A percentile compares a stretch with the other conserved stretches of the same genome.
phyloP scores from a whole-genome alignment of 2,329 filamentous ascomycete genomes.

The Shiraia sp. region DNA sequence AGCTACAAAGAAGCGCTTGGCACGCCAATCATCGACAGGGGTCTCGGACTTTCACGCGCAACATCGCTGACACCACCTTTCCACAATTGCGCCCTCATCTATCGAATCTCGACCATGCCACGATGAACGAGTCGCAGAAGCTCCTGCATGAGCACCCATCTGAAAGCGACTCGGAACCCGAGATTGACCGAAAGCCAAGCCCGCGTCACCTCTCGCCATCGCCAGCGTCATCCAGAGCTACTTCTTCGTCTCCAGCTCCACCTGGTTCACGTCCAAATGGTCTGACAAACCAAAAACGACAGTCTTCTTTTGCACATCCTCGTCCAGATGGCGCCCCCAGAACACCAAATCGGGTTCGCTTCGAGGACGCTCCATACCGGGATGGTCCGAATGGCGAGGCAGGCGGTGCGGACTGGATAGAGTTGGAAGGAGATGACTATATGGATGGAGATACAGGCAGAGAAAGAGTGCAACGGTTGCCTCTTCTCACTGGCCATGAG shows the following conservation, averaged over 20 bases:
- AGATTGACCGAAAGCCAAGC: constrained; percentile 17
- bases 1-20: background rate
- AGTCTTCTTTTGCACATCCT: constrained; percentile 53
- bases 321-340: constrained; percentile 58
- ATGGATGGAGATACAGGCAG: constrained; percentile 47
- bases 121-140: constrained; percentile 45
- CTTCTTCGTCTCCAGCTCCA: constrained; percentile 34
- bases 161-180: constrained; percentile 35
- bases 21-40: constrained; percentile 9
- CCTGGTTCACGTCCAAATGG: constrained; percentile 30
- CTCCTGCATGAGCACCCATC: constrained; percentile 41
- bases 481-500: constrained; percentile 80
- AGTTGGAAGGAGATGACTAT: constrained; percentile 65
- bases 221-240: constrained; percentile 30
- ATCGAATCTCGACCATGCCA: constrained; percentile 35
- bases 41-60: constrained; percentile 7
- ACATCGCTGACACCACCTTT: constrained; percentile 5
- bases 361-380: constrained; percentile 55
- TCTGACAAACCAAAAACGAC: constrained; percentile 30
- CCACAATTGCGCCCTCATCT: constrained; percentile 1
- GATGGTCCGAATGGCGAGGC: constrained; percentile 41
- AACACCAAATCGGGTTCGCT: constrained; percentile 74
- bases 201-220: constrained; percentile 31
- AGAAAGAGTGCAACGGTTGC: constrained; percentile 59
- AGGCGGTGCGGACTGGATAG: constrained; percentile 48